Evolutionary conservation across 306 rosid species (phyloP), one percentile per base, ranked within the genome.

Genomic region (Gastrolobium bilobum): DNA sequence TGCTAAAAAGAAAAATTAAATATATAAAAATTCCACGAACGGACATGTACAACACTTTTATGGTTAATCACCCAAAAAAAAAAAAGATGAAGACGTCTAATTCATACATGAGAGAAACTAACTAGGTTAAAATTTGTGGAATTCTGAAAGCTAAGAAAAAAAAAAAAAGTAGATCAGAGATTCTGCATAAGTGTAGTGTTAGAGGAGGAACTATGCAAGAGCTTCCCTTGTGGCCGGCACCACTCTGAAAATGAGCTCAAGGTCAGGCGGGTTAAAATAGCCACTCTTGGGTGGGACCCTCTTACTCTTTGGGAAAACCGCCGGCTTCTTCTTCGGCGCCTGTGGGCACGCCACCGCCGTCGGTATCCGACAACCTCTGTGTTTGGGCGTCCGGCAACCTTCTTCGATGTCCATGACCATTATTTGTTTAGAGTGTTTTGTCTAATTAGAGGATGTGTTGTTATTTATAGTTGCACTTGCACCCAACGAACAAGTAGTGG

Each of bases 301-400:
- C 62, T 68, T 54, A 31, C 53, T 68, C 11, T 4, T 3, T 0
- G 47, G 14, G 68, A 3, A 6, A 51, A 14, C 75, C 9, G 38
- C 5, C 34, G 80, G 42, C 76, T 79, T 87, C 83, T 87, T 89
- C 82, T 73, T 89, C 8, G 88, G 93, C 0, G 91, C 31, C 20
- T 84, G 71, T 0, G 94, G 89, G 39, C 91, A 90, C 20, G 40
- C 3, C n/a, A 1, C 1, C 2, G 37, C 33, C 15, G 46, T 52
- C 6, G 85, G 87, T 35, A 84, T 86, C 43, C 66, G 75, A 51
- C 73, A 79, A 4, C 58, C 58, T 7, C 61, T 33, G 35, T 72
- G 87, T 42, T 63, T 81, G 2, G 91, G 87, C 2, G 94, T 90
- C 33, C 62, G 61, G 13, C 86, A 86, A 56, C 86, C 84, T 60